Percentiles rank a stretch among this genome's conserved stretches.
Conservation (phyloP, 768 basidiomycete genomes). For the Leucocoprinus leucothites region DNA sequence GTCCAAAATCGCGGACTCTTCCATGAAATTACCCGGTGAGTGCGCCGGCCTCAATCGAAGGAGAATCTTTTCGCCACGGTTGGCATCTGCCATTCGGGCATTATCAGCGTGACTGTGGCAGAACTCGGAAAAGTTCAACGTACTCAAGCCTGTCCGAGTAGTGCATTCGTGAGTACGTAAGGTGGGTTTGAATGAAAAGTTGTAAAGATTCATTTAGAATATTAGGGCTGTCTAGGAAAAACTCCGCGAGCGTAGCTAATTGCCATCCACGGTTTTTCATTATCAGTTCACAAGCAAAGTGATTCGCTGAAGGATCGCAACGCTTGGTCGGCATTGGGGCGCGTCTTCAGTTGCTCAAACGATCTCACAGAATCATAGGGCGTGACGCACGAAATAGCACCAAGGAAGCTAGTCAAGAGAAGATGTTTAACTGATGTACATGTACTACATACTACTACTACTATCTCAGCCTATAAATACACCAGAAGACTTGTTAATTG, state of each 20-base stretch:
- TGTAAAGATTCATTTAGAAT: constrained; percentile 53
- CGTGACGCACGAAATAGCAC: too few species aligned
- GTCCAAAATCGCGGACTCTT: constrained; percentile 66
- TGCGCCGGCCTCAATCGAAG: constrained; percentile 75
- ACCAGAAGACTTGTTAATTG: constrained; percentile 15
- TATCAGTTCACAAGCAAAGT: constrained; percentile 88
- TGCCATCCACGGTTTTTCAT: constrained; percentile 86
- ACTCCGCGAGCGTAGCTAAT: constrained; percentile 78
- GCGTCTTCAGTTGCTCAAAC: too few species aligned
- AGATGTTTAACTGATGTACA: too few species aligned
- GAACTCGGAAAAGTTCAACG: too few species aligned
- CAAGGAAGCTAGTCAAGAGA: too few species aligned
- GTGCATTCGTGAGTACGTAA: too few species aligned
- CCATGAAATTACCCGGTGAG: constrained; percentile 44
- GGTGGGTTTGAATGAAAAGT: too few species aligned
- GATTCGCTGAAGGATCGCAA: constrained; percentile 23
- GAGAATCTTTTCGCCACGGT: constrained; percentile 79
- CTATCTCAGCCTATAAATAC: constrained; percentile 12
- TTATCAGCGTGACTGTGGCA: too few species aligned
- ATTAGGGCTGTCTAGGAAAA: constrained; percentile 73
- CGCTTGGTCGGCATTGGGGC: too few species aligned
- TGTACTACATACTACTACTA: too few species aligned
- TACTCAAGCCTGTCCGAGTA: too few species aligned
- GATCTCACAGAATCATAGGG: too few species aligned
- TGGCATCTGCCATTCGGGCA: constrained; percentile 50